Conservation (phyloP, 257 asterid genomes). For the Vinca minor region DNA sequence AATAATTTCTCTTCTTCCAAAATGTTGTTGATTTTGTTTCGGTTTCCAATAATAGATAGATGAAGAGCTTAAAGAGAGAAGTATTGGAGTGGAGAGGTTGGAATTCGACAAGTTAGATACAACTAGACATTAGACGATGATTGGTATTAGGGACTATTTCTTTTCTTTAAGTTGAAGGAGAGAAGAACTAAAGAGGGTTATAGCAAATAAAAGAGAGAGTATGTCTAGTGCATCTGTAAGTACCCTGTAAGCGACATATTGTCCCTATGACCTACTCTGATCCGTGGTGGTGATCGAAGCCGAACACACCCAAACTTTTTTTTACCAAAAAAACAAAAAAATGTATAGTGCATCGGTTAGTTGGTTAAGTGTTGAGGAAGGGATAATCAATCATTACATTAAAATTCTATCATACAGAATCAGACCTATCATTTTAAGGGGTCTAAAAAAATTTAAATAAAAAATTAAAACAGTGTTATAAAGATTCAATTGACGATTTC, state of each 20-base stretch:
- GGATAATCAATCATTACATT: conserved; percentile 14
- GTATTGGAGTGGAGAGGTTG: conserved; percentile 17
- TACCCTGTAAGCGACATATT: too few relatives aligned
- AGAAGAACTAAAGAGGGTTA: too few relatives aligned
- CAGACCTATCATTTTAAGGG: too few relatives aligned
- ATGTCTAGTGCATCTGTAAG: conserved; percentile 53
- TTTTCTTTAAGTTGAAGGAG: conserved; percentile 53
- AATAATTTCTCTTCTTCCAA: not conserved
- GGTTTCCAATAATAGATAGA: not conserved
- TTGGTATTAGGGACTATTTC: conserved; percentile 22
- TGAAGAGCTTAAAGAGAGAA: conserved; percentile 9
- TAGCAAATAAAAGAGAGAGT: too few relatives aligned
- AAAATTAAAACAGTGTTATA: too few relatives aligned
- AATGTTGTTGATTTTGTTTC: not conserved
- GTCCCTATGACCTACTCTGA: too few relatives aligned
- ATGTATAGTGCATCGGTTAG: conserved; percentile 54
- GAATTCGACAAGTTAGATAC: conserved; percentile 19
- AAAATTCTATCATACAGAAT: too few relatives aligned
- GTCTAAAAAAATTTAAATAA: too few relatives aligned
- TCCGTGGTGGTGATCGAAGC: too few relatives aligned
- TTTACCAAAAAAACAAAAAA: too few relatives aligned
- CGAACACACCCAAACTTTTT: too few relatives aligned
- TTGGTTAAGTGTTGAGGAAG: conserved; percentile 46
- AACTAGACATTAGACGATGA: conserved; percentile 26
- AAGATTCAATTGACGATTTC: too few relatives aligned